These are phyloP conservation scores for Sphaerobolus stellatus DNA, from an alignment of 1,284 basidiomycete genomes.

Conservation along the genomic window DNA sequence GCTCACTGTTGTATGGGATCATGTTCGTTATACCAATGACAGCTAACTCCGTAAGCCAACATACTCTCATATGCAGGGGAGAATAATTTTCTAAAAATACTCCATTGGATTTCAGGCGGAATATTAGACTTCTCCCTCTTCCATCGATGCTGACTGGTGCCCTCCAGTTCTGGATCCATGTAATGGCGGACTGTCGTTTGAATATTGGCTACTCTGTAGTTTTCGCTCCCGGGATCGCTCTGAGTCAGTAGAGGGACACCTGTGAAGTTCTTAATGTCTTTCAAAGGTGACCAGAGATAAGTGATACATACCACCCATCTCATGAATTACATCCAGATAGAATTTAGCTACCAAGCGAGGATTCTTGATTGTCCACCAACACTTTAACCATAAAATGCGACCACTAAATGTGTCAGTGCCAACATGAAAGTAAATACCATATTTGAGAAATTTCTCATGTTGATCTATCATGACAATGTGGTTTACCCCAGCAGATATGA, in stretches of 20 bases:
- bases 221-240: constrained; percentile 40
- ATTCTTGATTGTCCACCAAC: constrained; percentile 45
- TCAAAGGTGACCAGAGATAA: background rate
- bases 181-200: constrained; percentile 35
- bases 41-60: constrained; percentile 31
- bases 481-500: constrained; percentile 39
- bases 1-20: too few relatives aligned
- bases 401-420: constrained; percentile 36
- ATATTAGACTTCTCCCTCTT: constrained; percentile 34
- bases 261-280: constrained; percentile 7
- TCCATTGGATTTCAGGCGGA: constrained; percentile 38
- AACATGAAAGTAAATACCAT: constrained; percentile 37
- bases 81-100: too few relatives aligned
- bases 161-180: constrained; percentile 32
- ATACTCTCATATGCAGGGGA: constrained; percentile 36
- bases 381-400: constrained; percentile 32
- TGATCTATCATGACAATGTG: constrained; percentile 39
- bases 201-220: constrained; percentile 37
- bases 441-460: constrained; percentile 43
- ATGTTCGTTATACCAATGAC: too few relatives aligned
- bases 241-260: constrained; percentile 37
- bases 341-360: constrained; percentile 34
- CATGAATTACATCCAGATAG: constrained; percentile 29
- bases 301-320: constrained; percentile 22
- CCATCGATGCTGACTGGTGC: constrained; percentile 37